These are phyloP conservation scores for Exophiala spinifera DNA, from an alignment of 2,329 filamentous ascomycete genomes.

Conservation along the genomic window DNA sequence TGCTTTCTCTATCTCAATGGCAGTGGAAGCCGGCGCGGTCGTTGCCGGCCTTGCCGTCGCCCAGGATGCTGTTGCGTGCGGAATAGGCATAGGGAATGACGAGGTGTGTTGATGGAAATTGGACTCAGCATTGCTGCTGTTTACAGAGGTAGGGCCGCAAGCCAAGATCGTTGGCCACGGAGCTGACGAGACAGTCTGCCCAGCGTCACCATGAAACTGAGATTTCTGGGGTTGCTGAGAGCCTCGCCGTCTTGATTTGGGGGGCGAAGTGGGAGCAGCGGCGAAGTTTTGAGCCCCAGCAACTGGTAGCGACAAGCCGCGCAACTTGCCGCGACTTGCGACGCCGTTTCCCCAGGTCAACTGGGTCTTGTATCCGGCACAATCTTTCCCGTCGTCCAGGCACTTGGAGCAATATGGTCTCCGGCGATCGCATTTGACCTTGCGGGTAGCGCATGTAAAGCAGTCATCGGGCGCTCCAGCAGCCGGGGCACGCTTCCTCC, in stretches of 20 bases:
- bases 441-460: conserved; percentile 84
- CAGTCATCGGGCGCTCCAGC: conserved; percentile 92
- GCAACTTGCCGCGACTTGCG: conserved; percentile 89
- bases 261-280: conserved; percentile 1
- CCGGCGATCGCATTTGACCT: conserved; percentile 81
- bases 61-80: conserved; percentile 11
- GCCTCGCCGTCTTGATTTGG: conserved; percentile 15
- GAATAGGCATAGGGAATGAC: not conserved
- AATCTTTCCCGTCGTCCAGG: conserved; percentile 85
- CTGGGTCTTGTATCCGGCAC: conserved; percentile 93
- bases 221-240: conserved; percentile 4
- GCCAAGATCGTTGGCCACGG: not conserved
- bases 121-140: not conserved
- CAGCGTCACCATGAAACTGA: not conserved
- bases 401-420: conserved; percentile 95
- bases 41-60: conserved; percentile 1
- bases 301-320: conserved; percentile 74
- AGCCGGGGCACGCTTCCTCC: conserved; percentile 81
- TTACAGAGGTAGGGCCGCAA: conserved; percentile 1
- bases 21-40: not conserved
- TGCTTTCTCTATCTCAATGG: conserved; percentile 7
- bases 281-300: conserved; percentile 42
- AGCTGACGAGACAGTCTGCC: conserved; percentile 1
- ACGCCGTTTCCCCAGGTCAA: conserved; percentile 96
- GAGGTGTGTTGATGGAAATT: conserved; percentile 7